Conservation (phyloP, 2,329 filamentous ascomycete genomes). For the Xylariaceae sp. region DNA sequence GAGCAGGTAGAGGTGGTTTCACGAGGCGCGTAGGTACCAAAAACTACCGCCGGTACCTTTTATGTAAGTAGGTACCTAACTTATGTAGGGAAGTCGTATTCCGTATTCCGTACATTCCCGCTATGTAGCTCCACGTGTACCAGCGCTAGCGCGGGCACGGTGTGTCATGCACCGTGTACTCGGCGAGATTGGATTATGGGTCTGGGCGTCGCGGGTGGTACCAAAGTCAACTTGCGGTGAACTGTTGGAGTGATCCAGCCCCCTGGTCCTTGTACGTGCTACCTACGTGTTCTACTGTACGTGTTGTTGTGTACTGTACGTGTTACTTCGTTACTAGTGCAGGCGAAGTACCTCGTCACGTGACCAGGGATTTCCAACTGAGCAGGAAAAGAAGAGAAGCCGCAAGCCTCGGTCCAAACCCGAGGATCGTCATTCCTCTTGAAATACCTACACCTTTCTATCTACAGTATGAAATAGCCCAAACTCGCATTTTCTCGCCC, state of each 20-base stretch:
- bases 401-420: conserved; percentile 2
- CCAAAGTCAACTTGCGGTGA: background rate
- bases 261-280: background rate
- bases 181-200: background rate
- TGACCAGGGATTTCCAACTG: background rate
- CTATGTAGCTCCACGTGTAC: background rate
- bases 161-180: background rate
- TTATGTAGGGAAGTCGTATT: background rate
- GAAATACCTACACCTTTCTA: background rate
- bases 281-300: background rate
- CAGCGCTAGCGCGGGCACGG: background rate
- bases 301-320: background rate
- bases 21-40: background rate
- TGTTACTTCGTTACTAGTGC: background rate
- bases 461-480: background rate
- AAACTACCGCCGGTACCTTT: background rate
- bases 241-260: background rate
- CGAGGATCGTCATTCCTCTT: conserved; percentile 1
- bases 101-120: background rate
- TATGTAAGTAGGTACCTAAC: background rate
- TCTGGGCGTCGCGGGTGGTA: background rate
- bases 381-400: background rate
- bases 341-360: background rate
- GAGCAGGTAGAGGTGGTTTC: no score
- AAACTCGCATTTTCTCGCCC: background rate